These are phyloP conservation scores for Pholiota molesta DNA, from an alignment of 768 basidiomycete species.

Conservation along the genomic window DNA sequence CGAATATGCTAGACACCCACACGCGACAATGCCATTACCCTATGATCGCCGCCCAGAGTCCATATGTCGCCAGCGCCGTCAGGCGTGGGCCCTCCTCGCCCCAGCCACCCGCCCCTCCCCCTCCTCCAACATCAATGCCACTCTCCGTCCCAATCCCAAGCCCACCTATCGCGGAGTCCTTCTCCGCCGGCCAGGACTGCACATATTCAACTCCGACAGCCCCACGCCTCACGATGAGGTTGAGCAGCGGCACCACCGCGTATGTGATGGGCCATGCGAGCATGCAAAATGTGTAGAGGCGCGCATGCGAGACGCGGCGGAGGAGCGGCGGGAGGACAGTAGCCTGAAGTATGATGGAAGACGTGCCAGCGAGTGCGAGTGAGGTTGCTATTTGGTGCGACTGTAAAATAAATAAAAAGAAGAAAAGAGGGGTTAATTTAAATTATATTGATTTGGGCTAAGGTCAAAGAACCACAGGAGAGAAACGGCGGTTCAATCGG, in stretches of 20 bases:
- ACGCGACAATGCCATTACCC: constrained; percentile 17
- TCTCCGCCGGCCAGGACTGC: not conserved
- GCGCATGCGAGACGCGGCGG: constrained; percentile 9
- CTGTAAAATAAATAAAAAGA: not conserved
- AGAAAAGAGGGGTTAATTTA: not conserved
- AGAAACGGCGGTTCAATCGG: too few relatives aligned
- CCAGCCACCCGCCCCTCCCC: not conserved
- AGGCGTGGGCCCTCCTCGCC: not conserved
- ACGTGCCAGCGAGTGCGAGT: constrained; percentile 17
- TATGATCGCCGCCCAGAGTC: constrained; percentile 11
- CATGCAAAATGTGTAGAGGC: constrained; percentile 18
- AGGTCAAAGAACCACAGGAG: not conserved
- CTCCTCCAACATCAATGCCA: not conserved
- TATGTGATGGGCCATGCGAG: constrained; percentile 15
- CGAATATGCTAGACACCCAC: constrained; percentile 22
- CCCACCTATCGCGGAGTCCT: not conserved
- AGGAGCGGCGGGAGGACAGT: constrained; percentile 17
- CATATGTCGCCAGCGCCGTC: constrained; percentile 7
- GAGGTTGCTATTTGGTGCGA: constrained; percentile 16
- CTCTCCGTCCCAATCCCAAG: not conserved
- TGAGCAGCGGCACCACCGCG: constrained; percentile 15
- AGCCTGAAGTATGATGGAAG: constrained; percentile 18
- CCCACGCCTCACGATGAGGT: constrained; percentile 12
- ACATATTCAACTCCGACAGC: not conserved
- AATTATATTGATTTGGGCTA: too few relatives aligned